These are phyloP conservation scores for Bruguiera sexangula DNA, from an alignment of 345 rosid species.

Conservation along the genomic window DNA sequence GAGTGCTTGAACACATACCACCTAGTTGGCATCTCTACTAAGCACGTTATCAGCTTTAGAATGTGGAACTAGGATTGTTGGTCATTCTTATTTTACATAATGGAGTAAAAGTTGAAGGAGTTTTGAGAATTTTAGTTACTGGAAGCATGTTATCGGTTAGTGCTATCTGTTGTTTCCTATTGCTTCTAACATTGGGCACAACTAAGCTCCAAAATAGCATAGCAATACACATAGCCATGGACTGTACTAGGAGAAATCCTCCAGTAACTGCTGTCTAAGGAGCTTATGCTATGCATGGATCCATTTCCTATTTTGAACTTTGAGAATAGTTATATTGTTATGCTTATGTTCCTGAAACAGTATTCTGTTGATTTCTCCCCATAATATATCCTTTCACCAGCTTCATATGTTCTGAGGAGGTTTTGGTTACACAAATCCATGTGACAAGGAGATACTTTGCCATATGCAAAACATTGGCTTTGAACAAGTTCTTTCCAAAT, in stretches of 20 bases:
- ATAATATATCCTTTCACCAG: not conserved
- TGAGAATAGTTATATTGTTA: not conserved
- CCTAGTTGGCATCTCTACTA: not conserved
- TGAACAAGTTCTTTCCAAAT: not conserved
- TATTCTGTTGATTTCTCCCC: not conserved
- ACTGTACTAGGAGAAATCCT: not conserved
- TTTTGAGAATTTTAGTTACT: not conserved
- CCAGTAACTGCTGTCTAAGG: not conserved
- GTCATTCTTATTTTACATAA: not conserved
- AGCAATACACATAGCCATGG: not conserved
- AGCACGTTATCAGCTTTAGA: not conserved
- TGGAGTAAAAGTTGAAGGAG: too few species aligned
- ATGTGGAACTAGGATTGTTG: not conserved
- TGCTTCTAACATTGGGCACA: not conserved
- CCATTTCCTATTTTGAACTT: not conserved
- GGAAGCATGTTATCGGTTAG: not conserved
- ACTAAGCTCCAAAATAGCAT: not conserved
- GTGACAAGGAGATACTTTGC: not conserved
- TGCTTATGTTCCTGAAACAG: not conserved
- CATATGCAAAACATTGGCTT: not conserved
- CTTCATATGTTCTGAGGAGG: not conserved
- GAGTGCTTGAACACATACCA: not conserved
- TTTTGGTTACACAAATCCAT: not conserved
- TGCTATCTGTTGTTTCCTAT: not conserved
- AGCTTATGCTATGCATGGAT: too few species aligned